Base-by-base conservation (phyloP, 2,329 filamentous ascomycete species). In the Emergomyces africanus region DNA sequence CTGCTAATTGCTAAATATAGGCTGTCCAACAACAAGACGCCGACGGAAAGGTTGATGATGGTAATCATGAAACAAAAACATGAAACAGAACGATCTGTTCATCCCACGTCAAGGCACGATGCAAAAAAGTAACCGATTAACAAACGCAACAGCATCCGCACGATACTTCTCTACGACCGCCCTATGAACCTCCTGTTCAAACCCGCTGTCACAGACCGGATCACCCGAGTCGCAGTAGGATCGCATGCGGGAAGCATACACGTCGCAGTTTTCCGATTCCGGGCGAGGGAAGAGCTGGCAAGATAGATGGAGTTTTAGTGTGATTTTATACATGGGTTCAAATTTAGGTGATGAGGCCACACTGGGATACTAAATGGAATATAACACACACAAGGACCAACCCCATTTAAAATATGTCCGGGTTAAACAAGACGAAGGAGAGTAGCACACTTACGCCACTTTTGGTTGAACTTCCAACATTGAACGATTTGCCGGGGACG, bases 391-490 rank as follows among this genome's bases (percentile, higher is more conserved):
- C n/a, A n/a, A n/a, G n/a, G n/a, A n/a, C n/a, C n/a, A n/a, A n/a
- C n/a, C n/a, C n/a, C n/a, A n/a, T n/a, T 14, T 14, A 37, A 37
- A 37, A 12, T 14, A 37, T 12, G 12, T 37, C 12, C 10, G 5
- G 4, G 6, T 37, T 30, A 6, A 30, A 30, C 6, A 5, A 37
- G 35, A 35, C 9, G 33, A 35, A 35, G 8, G 9, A 35, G 9
- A 35, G 33, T 35, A 35, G 4, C 6, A 6, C 5, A 35, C 33
- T 35, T 35, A 35, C 30, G 30, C 30, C 30, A 6, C 30, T 30
- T 30, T 53, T 57, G 1, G 58, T 57, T 8, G 63, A 61, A 0
- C 61, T 66, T 1, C 66, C 66, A 20, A 62, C 59, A 42, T 67
- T 59, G 37, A 61, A 67, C 25, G 60, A 55, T 60, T 66, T 62